These are phyloP conservation scores for Phytophthora uliginosa DNA, from an alignment of 352 stramenopile species.

Conservation along the genomic window DNA sequence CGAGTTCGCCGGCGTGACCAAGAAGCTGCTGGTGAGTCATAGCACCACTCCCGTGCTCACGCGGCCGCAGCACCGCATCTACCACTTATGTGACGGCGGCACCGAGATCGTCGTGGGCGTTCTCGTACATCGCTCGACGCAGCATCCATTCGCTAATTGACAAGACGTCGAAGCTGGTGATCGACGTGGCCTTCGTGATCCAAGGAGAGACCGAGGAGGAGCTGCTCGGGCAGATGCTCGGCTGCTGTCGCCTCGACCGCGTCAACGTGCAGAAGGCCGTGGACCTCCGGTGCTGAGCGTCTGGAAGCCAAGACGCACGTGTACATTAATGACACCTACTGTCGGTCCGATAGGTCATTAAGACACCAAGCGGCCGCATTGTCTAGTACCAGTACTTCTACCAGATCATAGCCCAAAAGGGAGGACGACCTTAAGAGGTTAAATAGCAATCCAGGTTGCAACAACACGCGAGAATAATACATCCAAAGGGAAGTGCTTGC, in stretches of 20 bases:
- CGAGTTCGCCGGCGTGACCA: slow-evolving; percentile 76
- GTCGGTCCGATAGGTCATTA: background rate
- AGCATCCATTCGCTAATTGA: slow-evolving; percentile 84
- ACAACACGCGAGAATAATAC: no score
- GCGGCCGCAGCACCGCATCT: slow-evolving; percentile 87
- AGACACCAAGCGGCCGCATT: background rate
- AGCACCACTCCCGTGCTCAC: slow-evolving; percentile 88
- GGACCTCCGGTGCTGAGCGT: slow-evolving; percentile 49
- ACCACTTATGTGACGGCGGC: slow-evolving; percentile 73
- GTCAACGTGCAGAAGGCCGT: slow-evolving; percentile 75
- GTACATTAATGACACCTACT: slow-evolving; percentile 19
- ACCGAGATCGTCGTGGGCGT: slow-evolving; percentile 84
- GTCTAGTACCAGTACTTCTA: background rate
- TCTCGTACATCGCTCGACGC: slow-evolving; percentile 85
- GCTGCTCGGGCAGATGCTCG: slow-evolving; percentile 87
- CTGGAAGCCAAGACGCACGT: background rate
- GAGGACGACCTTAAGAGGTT: background rate
- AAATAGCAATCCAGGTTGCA: no score
- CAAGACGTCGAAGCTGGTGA: slow-evolving; percentile 83
- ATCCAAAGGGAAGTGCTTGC: no score
- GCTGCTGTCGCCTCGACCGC: slow-evolving; percentile 83
- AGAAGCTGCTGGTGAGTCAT: slow-evolving; percentile 84
- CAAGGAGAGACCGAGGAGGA: slow-evolving; percentile 91
- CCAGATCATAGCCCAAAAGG: no score
- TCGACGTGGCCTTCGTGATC: slow-evolving; percentile 90